Percentiles rank a stretch among this genome's conserved stretches.
These are phyloP conservation scores for Vitis rupestris DNA, from an alignment of 164 flowering plant species.

Conservation along the genomic window DNA sequence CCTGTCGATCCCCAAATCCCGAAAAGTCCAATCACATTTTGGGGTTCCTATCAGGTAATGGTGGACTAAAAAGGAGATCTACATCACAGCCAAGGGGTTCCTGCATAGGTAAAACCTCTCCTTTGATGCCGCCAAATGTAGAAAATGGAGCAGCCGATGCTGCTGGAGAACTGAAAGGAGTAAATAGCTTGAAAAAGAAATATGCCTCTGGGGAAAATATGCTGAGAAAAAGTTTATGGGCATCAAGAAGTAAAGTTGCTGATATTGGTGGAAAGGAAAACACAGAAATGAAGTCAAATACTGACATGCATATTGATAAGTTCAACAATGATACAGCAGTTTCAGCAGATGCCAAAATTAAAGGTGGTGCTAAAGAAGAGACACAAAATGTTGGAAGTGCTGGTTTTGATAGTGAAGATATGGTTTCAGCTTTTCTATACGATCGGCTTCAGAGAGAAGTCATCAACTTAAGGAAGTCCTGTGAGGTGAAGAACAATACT, in stretches of 20 bases:
- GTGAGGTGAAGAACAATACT: constrained; percentile 55
- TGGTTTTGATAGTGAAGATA: constrained; percentile 39
- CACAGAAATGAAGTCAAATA: constrained; percentile 36
- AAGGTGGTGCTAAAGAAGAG: constrained; percentile 17
- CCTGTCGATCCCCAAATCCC: constrained; percentile 31
- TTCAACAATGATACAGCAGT: constrained; percentile 19
- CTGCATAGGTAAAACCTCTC: constrained; percentile 26
- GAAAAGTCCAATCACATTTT: constrained; percentile 47
- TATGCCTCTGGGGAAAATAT: constrained; percentile 35
- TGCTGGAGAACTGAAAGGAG: constrained; percentile 26
- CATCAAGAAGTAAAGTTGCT: constrained; percentile 45
- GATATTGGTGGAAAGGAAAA: constrained; percentile 63
- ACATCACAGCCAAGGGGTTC: constrained; percentile 78
- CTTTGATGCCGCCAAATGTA: constrained; percentile 37
- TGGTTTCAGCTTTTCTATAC: constrained; percentile 84
- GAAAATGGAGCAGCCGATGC: constrained; percentile 19
- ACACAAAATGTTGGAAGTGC: constrained; percentile 18
- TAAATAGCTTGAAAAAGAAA: constrained; percentile 38
- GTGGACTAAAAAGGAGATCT: constrained; percentile 57
- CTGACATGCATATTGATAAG: constrained; percentile 17
- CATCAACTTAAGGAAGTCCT: constrained; percentile 54
- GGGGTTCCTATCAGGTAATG: constrained; percentile 53
- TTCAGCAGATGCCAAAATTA: constrained; percentile 27
- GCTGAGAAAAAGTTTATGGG: constrained; percentile 52
- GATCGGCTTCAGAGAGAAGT: constrained; percentile 87